A percentile compares a stretch with the other conserved stretches of the same genome.
Conservation (phyloP, 1,139 yeast genomes). For the Candida sp. region DNA sequence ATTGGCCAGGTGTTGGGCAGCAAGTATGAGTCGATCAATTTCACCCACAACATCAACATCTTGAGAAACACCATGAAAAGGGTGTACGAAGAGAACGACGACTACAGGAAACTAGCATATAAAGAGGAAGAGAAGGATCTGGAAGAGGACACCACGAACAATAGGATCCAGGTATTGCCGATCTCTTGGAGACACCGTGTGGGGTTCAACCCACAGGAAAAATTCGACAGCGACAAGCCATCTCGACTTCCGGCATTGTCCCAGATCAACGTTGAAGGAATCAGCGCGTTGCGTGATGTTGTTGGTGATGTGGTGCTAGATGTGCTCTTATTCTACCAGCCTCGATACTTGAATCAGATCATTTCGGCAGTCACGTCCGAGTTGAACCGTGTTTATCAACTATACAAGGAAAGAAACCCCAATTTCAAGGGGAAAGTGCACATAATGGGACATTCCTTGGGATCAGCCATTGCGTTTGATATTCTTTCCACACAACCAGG, state of each 20-base stretch:
- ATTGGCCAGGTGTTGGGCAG: constrained; percentile 90
- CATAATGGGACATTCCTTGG: constrained; percentile 89
- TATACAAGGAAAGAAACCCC: constrained; percentile 70
- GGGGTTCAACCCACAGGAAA: constrained; percentile 57
- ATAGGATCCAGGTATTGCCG: constrained; percentile 76
- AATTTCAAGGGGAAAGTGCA: constrained; percentile 80
- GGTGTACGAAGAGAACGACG: constrained; percentile 52
- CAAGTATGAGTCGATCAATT: constrained; percentile 80
- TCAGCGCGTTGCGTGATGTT: constrained; percentile 74
- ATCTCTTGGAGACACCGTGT: constrained; percentile 79
- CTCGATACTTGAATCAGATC: constrained; percentile 66
- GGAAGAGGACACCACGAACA: constrained; percentile 37
- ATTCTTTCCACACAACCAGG: constrained; percentile 64
- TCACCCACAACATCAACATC: constrained; percentile 82
- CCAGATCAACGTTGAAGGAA: constrained; percentile 82
- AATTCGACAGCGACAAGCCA: constrained; percentile 31
- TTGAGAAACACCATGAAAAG: constrained; percentile 67
- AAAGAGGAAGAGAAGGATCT: constrained; percentile 11
- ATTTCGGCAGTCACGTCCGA: constrained; percentile 68
- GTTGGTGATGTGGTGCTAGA: constrained; percentile 90
- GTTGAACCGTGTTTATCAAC: constrained; percentile 68
- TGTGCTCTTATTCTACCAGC: constrained; percentile 83
- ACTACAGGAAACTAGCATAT: constrained; percentile 39
- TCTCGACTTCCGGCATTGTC: constrained; percentile 63
- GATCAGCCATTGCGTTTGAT: constrained; percentile 86